A percentile compares a stretch with the other conserved stretches of the same genome.
Conservation (phyloP, 768 basidiomycete species). For the Leccinum barrowsii region DNA sequence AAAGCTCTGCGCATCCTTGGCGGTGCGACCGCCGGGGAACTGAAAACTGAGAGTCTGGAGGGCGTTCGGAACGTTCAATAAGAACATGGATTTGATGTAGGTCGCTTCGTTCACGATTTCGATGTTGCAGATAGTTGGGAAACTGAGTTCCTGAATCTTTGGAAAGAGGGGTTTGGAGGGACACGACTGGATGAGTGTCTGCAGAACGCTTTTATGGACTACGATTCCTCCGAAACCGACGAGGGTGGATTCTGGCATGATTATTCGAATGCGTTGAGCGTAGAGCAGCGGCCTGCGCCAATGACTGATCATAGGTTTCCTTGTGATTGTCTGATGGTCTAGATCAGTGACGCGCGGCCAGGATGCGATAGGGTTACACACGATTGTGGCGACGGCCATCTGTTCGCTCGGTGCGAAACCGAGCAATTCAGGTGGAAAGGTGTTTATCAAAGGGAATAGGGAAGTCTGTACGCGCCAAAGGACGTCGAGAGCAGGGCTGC, state of each 20-base stretch:
- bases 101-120: constrained; percentile 9
- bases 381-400: constrained; percentile 16
- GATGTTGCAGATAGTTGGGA: constrained; percentile 17
- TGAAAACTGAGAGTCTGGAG: constrained; percentile 14
- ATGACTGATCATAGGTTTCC: constrained; percentile 9
- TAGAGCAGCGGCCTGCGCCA: constrained; percentile 20
- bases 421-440: constrained; percentile 18
- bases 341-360: background rate
- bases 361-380: background rate
- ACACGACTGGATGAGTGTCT: constrained; percentile 19
- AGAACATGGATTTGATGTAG: constrained; percentile 12
- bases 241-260: constrained; percentile 7
- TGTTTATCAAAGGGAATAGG: constrained; percentile 13
- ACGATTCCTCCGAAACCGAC: constrained; percentile 10
- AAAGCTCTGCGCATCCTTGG: constrained; percentile 14
- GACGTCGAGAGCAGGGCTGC: constrained; percentile 17
- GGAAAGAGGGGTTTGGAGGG: constrained; percentile 19
- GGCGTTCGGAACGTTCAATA: constrained; percentile 1
- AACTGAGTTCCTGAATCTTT: constrained; percentile 22
- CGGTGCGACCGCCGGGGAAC: constrained; percentile 13
- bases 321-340: constrained; percentile 11
- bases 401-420: constrained; percentile 12
- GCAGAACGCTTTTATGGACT: constrained; percentile 16
- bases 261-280: constrained; percentile 14
- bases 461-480: constrained; percentile 22